phyloP scores from a whole-genome alignment of 345 rosid species.

The Cochlearia excelsa region DNA sequence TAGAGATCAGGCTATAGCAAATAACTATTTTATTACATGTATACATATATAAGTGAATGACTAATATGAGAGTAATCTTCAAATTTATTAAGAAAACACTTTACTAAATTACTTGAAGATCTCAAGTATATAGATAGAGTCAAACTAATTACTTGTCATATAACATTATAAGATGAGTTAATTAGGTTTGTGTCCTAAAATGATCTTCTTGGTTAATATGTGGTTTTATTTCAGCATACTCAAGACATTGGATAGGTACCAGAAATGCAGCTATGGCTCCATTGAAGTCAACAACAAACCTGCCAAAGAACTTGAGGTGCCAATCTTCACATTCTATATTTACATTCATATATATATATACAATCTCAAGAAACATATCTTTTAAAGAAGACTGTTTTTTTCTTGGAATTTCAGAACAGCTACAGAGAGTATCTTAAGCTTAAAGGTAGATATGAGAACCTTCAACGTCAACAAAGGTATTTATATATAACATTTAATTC shows the following conservation, averaged over 20 bases:
- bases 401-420: conserved; percentile 52
- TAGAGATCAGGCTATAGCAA: too few relatives aligned
- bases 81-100: too few relatives aligned
- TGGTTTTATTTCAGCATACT: conserved; percentile 61
- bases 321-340: conserved; percentile 4
- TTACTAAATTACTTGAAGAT: too few relatives aligned
- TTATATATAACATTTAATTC: not conserved
- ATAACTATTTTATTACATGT: too few relatives aligned
- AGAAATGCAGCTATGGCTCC: conserved; percentile 89
- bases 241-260: conserved; percentile 86
- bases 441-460: conserved; percentile 66
- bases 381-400: not conserved
- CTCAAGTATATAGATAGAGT: too few relatives aligned
- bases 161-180: too few relatives aligned
- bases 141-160: too few relatives aligned
- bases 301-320: conserved; percentile 84
- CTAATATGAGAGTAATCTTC: too few relatives aligned
- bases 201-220: too few relatives aligned
- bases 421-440: conserved; percentile 89
- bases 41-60: too few relatives aligned
- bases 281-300: conserved; percentile 83
- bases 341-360: too few relatives aligned
- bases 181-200: too few relatives aligned
- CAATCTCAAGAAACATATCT: not conserved
- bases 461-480: conserved; percentile 87